Evolutionary conservation across 352 stramenopile species (phyloP), one percentile per base, ranked within the genome.

Genomic region (Globisporangium solare): DNA sequence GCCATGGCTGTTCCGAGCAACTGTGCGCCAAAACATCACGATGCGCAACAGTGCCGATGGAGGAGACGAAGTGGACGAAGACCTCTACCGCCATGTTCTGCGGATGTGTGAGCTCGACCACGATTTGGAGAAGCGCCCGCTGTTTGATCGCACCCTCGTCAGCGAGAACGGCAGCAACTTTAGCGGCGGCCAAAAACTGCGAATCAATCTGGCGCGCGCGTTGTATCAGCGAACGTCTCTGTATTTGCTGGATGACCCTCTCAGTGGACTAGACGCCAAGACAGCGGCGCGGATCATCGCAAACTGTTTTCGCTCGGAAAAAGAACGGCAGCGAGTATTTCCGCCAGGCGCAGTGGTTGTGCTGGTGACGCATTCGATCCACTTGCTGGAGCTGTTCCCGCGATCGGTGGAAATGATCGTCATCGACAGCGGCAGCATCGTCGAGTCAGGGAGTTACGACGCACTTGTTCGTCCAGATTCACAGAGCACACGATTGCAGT

Each of bases 211-310:
- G 2, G 89, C 89, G 10, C 83, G 89, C 7, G 85, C 83, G 21
- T 58, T 96, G 18, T 96, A 95, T 39, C 73, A 89, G 43, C 64
- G 63, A 56, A 63, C 76, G 18, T 54, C 41, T 10, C 54, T 97
- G 13, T 94, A 94, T 35, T 56, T 97, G n/a, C 55, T 97, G n/a
- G 88, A 97, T 51, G 89, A 97, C 51, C 83, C 86, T 2, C 69
- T 97, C 10, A 94, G 79, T 21, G 84, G 83, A 1, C 63, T 97
- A 6, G 89, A 97, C 49, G 55, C 64, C 2, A 72, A 61, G 13
- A 94, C 84, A 14, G 75, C 80, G 2, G 63, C 66, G 0, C 64
- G 70, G 42, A 68, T 92, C 8, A 47, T 94, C 2, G 57, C 35
- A 6, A 75, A 74, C 22, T 84, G 73, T 42, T 86, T 86, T 43